Base-by-base conservation (phyloP, 2,329 filamentous ascomycete species). In the Akanthomyces lecanii region DNA sequence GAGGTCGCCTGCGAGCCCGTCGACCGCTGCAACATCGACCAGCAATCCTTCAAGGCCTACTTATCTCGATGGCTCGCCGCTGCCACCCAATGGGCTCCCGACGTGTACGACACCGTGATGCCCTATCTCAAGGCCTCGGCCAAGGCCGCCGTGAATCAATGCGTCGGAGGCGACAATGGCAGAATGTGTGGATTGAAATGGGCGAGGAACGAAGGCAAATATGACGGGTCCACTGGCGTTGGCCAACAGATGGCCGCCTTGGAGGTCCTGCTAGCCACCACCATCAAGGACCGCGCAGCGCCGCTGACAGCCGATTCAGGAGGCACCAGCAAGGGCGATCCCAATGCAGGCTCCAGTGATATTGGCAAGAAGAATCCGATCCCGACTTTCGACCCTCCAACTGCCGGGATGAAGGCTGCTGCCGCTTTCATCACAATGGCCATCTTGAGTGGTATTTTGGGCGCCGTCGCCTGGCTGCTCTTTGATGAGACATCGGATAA, bases 241-340 rank as follows among this genome's bases (percentile, higher is more conserved):
- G 88, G 88, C 5, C 86, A 90, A 72, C 87, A 90, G 73, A 90
- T 91, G 88, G 81, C 84, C 1, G 86, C 84, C 2, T 76, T 90
- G 71, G 85, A 89, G 69, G 79, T 89, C 11, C 81, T 89, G 7
- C 79, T 90, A 52, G 81, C 82, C 44, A 87, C 85, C 68, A 78
- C 88, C 71, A 82, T 89, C 56, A 68, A 78, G 42, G 65, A 78
- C 7, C 75, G 75, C 11, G 63, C 68, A 0, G 71, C 74, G 1
- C 80, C 82, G 0, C 74, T 82, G 47, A 84, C 81, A 4, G 73
- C 78, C 30, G 68, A 75, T 4, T 85, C 75, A 1, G 88, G 88
- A 57, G 88, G 88, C 28, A 89, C 80, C 16, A 84, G 81, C 65
- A 70, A 72, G 48, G 80, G 81, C 16, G 72, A 82, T 62, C 76